These are phyloP conservation scores for Mycena rosella DNA, from an alignment of 768 basidiomycete species.

Conservation along the genomic window DNA sequence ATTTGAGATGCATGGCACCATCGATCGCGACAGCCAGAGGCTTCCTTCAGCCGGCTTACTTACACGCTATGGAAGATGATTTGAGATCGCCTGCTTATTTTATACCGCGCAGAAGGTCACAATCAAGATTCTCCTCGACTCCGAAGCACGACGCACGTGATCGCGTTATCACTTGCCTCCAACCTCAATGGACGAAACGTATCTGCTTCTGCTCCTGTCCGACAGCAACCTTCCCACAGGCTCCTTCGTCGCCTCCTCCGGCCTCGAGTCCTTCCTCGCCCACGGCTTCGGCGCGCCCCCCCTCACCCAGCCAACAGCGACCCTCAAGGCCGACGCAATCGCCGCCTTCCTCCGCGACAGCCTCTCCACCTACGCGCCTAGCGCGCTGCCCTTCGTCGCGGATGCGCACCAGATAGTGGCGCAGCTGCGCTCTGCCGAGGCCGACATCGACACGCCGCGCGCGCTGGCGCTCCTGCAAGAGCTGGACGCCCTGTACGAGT, in stretches of 20 bases:
- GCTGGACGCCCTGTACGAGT: slow-evolving; percentile 85
- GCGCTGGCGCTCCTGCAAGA: slow-evolving; percentile 19
- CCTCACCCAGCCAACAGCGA: slow-evolving; percentile 38
- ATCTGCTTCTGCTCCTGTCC: slow-evolving; percentile 82
- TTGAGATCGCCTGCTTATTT: too few species aligned
- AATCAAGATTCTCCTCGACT: too few species aligned
- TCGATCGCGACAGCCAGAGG: too few species aligned
- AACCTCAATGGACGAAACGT: slow-evolving; percentile 60
- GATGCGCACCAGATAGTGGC: slow-evolving; percentile 69
- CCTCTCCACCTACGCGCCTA: slow-evolving; percentile 81
- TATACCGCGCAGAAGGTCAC: too few species aligned
- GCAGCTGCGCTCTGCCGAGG: slow-evolving; percentile 35
- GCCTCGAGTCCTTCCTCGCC: slow-evolving; percentile 89
- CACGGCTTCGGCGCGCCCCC: slow-evolving; percentile 76
- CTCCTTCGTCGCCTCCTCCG: slow-evolving; percentile 94
- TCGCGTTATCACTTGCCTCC: background rate
- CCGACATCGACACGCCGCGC: background rate
- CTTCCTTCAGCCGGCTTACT: too few species aligned
- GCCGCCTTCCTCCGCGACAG: slow-evolving; percentile 78
- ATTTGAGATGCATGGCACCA: too few species aligned
- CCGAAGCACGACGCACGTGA: slow-evolving; percentile 19
- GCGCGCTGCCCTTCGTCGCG: slow-evolving; percentile 83
- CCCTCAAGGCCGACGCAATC: slow-evolving; percentile 47
- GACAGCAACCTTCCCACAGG: slow-evolving; percentile 98
- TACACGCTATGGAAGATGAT: too few species aligned